Base-by-base conservation (phyloP, 192 early-diverging fungal species). In the Coemansia guatemalensis region DNA sequence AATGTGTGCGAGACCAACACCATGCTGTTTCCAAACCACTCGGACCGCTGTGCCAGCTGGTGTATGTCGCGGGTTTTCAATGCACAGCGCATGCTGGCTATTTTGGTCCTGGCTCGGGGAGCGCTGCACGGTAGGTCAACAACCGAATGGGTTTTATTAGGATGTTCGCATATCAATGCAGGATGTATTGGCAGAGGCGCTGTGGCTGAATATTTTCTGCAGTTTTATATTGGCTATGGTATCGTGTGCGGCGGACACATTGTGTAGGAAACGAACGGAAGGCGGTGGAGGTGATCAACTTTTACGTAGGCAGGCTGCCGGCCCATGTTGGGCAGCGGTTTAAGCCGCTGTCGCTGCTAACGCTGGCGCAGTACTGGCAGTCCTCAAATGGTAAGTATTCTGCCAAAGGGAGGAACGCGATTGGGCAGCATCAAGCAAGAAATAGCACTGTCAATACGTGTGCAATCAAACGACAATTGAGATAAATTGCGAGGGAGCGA, bases 261-360 rank as follows among this genome's bases (percentile, higher is more conserved):
- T 55, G n/a, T 66, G 58, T 78, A 78, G 75, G 75, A 4, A 58
- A 72, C 53, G 78, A 81, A 47, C 49, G 57, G 39, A 65, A 58
- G 39, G 78, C 78, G 8, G 78, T 81, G 41, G 73, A 81, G 58
- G 32, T 81, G n/a, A 74, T 81, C 20, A 81, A 81, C 61, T 81
- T 60, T 33, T 81, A 81, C 21, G 78, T 81, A 0, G 78, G 78
- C 53, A 62, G 58, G 60, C 58, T 81, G 53, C 69, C 68, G 6
- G 26, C 29, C n/a, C 52, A 64, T 44, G 48, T 81, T 8, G 78
- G 78, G 11, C 58, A 20, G 14, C 35, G 44, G 56, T 81, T 72
- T 63, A 71, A 67, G 78, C 62, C 68, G 32, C 64, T 72, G 49
- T 72, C 73, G 48, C 53, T 81, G 55, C 50, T 64, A 50, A 29